Base-by-base conservation (phyloP, 2,329 filamentous ascomycete genomes). In the Fusarium cicatricum region DNA sequence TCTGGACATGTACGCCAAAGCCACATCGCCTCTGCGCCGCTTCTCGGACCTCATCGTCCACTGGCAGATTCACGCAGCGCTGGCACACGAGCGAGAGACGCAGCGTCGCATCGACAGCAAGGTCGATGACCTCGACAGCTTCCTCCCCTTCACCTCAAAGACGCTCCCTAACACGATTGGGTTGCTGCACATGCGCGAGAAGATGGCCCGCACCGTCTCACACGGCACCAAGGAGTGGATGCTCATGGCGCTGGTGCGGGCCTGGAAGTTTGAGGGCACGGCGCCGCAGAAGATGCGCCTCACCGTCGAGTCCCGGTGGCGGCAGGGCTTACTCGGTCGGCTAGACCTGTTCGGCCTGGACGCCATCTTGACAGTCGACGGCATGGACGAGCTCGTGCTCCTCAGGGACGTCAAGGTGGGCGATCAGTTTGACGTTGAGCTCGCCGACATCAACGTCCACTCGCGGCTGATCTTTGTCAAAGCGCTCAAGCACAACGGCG, bases 11-110 rank as follows among this genome's bases (percentile, higher is more conserved):
- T 88, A 89, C 70, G 76, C 83, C 53, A 88, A 87, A 62, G 82
- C 82, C 33, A 90, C 87, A 8, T 87, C 84, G 43, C 87, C 87
- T 15, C 78, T 90, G n/a, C 84, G 87, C 29, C 82, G 87, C 37
- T 89, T 82, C 71, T 73, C 77, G 5, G 87, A 90, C 70, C 74
- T 90, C 40, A 69, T 90, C 28, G 80, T 83, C 2, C 86, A 89
- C 73, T 89, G 85, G 84, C 86, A 90, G 70, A 83, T 90, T 58
- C 82, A 88, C 66, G 82, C 81, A 3, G 81, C 84, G 10, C 73
- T 90, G 28, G 74, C 76, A 12, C 72, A 78, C 54, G 80, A 82
- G 62, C 75, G 78, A 9, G 65, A 74, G 32, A 58, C 57, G 19
- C 52, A 66, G 36, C 62, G 68, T 15, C 53, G 47, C 12, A 58